Evolutionary conservation across 257 asterid genomes (phyloP).

Genomic region (Rhazya stricta): DNA sequence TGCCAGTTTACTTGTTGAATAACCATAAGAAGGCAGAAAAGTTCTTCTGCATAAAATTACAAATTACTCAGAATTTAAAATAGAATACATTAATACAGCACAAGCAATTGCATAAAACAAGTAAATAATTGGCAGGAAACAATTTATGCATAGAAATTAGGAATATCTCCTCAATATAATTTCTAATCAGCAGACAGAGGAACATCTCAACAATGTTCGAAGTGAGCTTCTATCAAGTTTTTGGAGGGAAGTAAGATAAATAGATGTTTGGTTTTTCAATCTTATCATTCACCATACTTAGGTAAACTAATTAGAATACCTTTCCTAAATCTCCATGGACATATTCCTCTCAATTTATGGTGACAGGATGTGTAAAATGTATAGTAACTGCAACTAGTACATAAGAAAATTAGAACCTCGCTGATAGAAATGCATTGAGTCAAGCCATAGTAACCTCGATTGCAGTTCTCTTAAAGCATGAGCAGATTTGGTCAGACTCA

Average conservation of each 20-base stretch:
- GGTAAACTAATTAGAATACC: not conserved
- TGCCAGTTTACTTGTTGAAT: not conserved
- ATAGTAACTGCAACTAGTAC: not conserved
- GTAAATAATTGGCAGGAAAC: not conserved
- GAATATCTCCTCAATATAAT: not conserved
- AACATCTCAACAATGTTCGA: not conserved
- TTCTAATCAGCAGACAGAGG: not conserved
- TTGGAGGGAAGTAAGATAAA: not conserved
- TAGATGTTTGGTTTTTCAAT: not conserved
- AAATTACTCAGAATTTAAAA: not conserved
- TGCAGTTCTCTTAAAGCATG: not conserved
- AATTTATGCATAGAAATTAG: not conserved
- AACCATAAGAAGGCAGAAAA: not conserved
- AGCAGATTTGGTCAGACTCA: not conserved
- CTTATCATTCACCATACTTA: not conserved
- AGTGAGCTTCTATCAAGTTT: not conserved
- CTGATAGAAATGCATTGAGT: not conserved
- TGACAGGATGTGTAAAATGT: not conserved
- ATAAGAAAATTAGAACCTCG: not conserved
- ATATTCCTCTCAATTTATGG: not conserved
- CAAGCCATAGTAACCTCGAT: not conserved
- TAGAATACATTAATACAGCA: not conserved
- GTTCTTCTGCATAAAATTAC: not conserved
- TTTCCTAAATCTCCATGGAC: not conserved
- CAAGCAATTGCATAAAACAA: not conserved